Percentiles rank a stretch among this genome's conserved stretches.
Evolutionary conservation across 1,284 basidiomycete species (phyloP).

Genomic region (Puccinia hordei): DNA sequence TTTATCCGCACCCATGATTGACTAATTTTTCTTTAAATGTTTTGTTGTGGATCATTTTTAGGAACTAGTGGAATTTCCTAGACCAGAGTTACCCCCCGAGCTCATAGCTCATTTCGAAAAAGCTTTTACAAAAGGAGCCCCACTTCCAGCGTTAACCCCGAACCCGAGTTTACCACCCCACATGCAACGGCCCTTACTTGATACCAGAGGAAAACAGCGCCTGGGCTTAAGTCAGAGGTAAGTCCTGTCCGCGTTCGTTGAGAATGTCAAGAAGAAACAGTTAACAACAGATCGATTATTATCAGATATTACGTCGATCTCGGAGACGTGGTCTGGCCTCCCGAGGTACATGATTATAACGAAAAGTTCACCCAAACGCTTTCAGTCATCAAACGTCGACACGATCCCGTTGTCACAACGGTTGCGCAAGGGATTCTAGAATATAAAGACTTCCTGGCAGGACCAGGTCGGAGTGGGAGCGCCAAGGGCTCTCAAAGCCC

Average conservation of each 20-base stretch:
- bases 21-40: neutral
- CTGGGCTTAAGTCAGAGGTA: constrained; percentile 45
- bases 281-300: constrained; percentile 6
- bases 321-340: constrained; percentile 77
- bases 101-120: constrained; percentile 69
- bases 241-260: neutral
- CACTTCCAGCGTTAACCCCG: constrained; percentile 69
- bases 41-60: constrained; percentile 58
- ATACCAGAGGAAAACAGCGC: constrained; percentile 35
- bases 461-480: constrained; percentile 52
- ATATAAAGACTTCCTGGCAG: constrained; percentile 64
- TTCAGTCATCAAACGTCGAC: constrained; percentile 86
- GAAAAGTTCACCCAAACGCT: constrained; percentile 82
- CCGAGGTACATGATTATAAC: constrained; percentile 92
- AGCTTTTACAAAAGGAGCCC: constrained; percentile 56
- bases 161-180: constrained; percentile 68
- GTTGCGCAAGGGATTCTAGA: constrained; percentile 78
- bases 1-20: neutral
- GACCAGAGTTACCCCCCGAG: constrained; percentile 69
- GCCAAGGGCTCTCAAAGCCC: constrained; percentile 65
- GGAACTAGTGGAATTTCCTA: constrained; percentile 84
- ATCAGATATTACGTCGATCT: constrained; percentile 78
- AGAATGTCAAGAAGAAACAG: constrained; percentile 27
- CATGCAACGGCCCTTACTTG: constrained; percentile 53
- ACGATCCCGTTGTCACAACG: constrained; percentile 96